Base-by-base conservation (phyloP, 2,329 filamentous ascomycete species). In the Pseudocercospora musae region DNA sequence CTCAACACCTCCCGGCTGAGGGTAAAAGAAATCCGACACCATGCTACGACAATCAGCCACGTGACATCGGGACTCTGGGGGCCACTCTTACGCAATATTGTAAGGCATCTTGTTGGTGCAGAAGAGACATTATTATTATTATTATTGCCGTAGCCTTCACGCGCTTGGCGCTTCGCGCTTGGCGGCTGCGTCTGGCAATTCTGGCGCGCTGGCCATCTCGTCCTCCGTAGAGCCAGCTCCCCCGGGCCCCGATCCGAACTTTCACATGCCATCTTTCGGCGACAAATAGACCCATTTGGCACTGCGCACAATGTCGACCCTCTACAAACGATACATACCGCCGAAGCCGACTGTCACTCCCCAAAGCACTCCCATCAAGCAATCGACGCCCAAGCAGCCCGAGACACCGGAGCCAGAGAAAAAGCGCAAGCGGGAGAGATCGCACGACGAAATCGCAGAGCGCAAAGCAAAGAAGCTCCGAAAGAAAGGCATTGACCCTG, bases 1-100 rank as follows among this genome's bases (percentile, higher is more conserved):
- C 80, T 99, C 95, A 68, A 99, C 87, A 71, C 95, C 95, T 74
- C 95, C 85, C 57, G 95, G 94, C 74, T 98, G 94, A 13, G 95
- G 95, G 75, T 96, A 99, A 87, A 99, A 99, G 84, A 96, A 97
- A 82, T 99, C 95, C 85, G 94, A 93, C 77, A 97, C 91, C 95
- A 99, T 99, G 63, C 85, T 87, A 68, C 11, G n/a, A 27, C 10
- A 29, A 54, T 59, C 57, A 64, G 57, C 31, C 6, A 23, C 11
- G 48, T 15, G 7, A 29, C 7, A 20, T n/a, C 21, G 15, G 15
- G 5, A n/a, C 48, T 27, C 4, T 1, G 6, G 25, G 25, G n/a
- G 15, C 23, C 23, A 40, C 29, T 11, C 84, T 71, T 77, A 87
- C 85, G 87, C 87, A 74, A 89, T 89, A 71, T 88, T 89, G 81